Evolutionary conservation across 805 yeast species (phyloP).

Genomic region (Schwanniomyces pseudopolymorphus): DNA sequence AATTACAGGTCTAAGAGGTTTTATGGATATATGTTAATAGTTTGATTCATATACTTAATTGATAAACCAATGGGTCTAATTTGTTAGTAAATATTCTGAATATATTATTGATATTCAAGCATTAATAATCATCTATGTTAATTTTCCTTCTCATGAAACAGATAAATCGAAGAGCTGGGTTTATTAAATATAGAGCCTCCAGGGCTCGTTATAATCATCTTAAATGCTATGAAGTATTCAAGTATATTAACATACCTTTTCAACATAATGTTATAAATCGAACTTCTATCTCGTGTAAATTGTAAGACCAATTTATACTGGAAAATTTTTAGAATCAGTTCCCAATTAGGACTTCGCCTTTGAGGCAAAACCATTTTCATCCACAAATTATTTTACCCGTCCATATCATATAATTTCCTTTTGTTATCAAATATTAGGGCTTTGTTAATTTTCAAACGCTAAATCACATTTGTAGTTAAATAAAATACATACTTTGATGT

Average conservation of each 20-base stretch:
- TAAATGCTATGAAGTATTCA: background rate
- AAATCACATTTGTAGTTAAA: background rate
- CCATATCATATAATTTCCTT: background rate
- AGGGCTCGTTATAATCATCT: conserved; percentile 23
- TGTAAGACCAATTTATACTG: background rate
- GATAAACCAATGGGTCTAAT: background rate
- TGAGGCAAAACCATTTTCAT: background rate
- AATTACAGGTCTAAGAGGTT: conserved; percentile 17
- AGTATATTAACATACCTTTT: background rate
- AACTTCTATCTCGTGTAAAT: background rate
- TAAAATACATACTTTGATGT: background rate
- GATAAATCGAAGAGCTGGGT: conserved; percentile 26
- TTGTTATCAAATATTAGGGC: background rate
- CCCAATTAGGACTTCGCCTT: background rate
- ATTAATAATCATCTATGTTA: conserved; percentile 15
- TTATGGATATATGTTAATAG: background rate
- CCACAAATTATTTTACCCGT: background rate
- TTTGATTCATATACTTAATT: background rate
- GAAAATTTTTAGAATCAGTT: background rate
- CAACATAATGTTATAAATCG: background rate
- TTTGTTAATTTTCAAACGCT: background rate
- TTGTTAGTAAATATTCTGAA: background rate
- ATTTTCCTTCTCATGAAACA: conserved; percentile 23
- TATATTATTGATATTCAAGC: background rate
- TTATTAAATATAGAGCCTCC: conserved; percentile 21